Percentiles rank a stretch among this genome's conserved stretches.
Conservation (phyloP, 495 filamentous ascomycete species). For the Hyaloscypha hepaticicola region DNA sequence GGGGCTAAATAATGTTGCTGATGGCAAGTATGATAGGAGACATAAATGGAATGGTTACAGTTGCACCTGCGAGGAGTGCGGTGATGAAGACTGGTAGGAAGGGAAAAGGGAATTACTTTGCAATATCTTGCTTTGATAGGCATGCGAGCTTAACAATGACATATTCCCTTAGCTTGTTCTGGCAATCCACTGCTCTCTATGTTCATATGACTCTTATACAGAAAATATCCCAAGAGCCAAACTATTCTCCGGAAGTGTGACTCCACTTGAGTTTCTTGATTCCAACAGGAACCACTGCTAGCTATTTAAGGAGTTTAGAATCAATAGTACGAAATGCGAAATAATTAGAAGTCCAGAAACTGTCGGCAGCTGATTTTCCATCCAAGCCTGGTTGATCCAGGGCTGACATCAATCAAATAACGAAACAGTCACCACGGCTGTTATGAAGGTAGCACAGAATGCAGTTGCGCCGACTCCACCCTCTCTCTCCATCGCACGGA, state of each 20-base stretch:
- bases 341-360: no score
- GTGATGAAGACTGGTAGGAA: not conserved
- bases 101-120: not conserved
- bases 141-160: not conserved
- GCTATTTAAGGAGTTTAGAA: no score
- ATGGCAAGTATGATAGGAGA: not conserved
- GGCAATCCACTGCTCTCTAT: not conserved
- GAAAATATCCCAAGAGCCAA: no score
- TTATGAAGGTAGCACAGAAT: slow-evolving; percentile 1
- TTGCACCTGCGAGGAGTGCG: not conserved
- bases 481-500: slow-evolving; percentile 8
- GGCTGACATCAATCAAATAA: no score
- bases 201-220: no score
- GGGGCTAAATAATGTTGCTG: not conserved
- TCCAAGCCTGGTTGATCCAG: no score
- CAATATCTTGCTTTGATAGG: not conserved
- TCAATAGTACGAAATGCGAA: no score
- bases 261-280: no score
- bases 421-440: not conserved
- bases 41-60: not conserved
- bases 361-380: no score
- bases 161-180: not conserved
- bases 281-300: no score
- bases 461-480: slow-evolving; percentile 3
- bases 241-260: no score